Evolutionary conservation across 179 eudicot species (phyloP).

Genomic region (Pouteria campechiana): DNA sequence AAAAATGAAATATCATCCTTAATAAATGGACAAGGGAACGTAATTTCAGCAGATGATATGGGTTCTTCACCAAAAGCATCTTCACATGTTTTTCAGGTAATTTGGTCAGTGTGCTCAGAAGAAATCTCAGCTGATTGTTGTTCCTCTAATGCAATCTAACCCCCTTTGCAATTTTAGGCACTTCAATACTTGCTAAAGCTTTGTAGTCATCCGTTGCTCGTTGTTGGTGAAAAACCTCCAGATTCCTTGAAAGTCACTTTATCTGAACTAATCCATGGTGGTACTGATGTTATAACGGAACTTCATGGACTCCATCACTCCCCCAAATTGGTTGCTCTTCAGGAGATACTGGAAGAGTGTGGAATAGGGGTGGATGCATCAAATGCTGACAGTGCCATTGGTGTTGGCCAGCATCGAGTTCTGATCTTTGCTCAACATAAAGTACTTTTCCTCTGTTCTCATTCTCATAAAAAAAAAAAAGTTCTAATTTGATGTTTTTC

Average conservation of each 20-base stretch:
- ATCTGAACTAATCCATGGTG: constrained; percentile 50
- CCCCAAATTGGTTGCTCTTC: constrained; percentile 94
- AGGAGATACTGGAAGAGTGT: constrained; percentile 96
- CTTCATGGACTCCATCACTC: constrained; percentile 90
- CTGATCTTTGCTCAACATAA: constrained; percentile 98
- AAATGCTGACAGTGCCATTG: constrained; percentile 53
- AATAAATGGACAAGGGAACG: constrained; percentile 46
- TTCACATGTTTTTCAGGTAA: constrained; percentile 85
- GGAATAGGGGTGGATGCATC: constrained; percentile 85
- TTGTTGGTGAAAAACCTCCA: constrained; percentile 64
- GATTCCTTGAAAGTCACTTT: constrained; percentile 44
- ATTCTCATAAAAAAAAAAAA: no score
- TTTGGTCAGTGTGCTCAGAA: background rate
- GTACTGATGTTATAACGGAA: constrained; percentile 49
- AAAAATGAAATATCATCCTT: constrained; percentile 77
- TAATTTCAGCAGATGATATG: no score
- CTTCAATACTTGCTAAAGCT: constrained; percentile 91
- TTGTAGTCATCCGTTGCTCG: constrained; percentile 96
- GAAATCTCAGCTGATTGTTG: background rate
- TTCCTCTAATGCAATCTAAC: background rate
- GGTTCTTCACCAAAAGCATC: constrained; percentile 64
- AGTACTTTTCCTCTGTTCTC: constrained; percentile 11
- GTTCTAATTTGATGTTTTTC: no score
- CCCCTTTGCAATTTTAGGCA: constrained; percentile 34
- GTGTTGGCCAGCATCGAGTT: constrained; percentile 93